Evolutionary conservation across 169 alveolate genomes (phyloP).

Genomic region (Babesia gibsoni): DNA sequence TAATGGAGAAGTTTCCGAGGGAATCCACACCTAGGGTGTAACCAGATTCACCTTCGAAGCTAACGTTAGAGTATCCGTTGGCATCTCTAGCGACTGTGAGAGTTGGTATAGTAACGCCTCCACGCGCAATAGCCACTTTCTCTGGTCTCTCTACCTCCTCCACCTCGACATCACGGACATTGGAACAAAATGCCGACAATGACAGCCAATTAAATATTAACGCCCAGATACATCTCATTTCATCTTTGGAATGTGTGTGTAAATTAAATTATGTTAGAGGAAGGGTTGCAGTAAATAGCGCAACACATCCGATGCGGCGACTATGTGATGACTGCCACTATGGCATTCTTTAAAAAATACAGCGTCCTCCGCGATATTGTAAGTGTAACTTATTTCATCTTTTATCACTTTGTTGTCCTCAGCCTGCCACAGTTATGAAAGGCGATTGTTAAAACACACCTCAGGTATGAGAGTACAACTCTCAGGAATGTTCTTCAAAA

Average conservation of each 20-base stretch:
- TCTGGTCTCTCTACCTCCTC: slow-evolving; percentile 1
- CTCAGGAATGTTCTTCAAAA: neutral
- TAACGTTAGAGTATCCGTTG: slow-evolving; percentile 18
- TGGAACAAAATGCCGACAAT: neutral
- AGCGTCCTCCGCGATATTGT: neutral
- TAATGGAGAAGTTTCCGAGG: slow-evolving; percentile 54
- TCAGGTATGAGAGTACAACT: neutral
- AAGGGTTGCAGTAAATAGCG: slow-evolving; percentile 14
- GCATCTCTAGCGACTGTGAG: slow-evolving; percentile 50
- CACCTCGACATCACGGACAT: slow-evolving; percentile 22
- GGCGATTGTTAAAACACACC: neutral
- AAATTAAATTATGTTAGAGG: neutral
- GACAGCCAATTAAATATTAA: neutral
- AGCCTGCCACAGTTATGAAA: neutral
- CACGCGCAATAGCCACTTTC: slow-evolving; percentile 35
- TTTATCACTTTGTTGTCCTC: neutral
- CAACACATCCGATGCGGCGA: slow-evolving; percentile 53
- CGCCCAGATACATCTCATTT: neutral
- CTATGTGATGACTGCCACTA: slow-evolving; percentile 12
- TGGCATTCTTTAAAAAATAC: neutral
- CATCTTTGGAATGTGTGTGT: slow-evolving; percentile 3
- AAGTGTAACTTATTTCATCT: neutral
- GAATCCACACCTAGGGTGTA: slow-evolving; percentile 65
- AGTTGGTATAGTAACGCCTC: slow-evolving; percentile 61
- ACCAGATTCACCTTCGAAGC: slow-evolving; percentile 31